Conservation (phyloP, 176 grass and related monocot species). For the Luzula sylvatica region DNA sequence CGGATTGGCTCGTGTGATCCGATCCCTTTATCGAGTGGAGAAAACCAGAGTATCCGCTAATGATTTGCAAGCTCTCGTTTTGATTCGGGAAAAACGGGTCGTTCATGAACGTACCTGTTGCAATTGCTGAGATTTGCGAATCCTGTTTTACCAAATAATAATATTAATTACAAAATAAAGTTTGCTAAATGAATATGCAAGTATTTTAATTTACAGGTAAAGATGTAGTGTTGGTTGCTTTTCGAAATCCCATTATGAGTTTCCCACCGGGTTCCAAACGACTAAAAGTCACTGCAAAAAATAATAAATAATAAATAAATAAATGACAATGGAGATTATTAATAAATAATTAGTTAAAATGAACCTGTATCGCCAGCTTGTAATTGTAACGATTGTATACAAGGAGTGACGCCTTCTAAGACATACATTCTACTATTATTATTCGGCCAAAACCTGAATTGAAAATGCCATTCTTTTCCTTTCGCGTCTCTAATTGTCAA, state of each 20-base stretch:
- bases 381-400: constrained; percentile 97
- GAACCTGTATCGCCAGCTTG: constrained; percentile 99
- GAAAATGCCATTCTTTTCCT: constrained; percentile 99
- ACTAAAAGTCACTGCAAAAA: constrained; percentile 86
- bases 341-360: not conserved
- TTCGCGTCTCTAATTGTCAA: constrained; percentile 97
- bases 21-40: constrained; percentile 64
- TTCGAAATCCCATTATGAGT: constrained; percentile 98
- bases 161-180: constrained; percentile 2
- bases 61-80: constrained; percentile 56
- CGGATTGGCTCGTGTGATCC: constrained; percentile 49
- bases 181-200: not conserved
- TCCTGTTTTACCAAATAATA: constrained; percentile 43
- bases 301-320: constrained; percentile 9
- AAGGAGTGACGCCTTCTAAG: constrained; percentile 94
- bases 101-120: constrained; percentile 62
- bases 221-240: constrained; percentile 84
- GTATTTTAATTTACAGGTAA: constrained; percentile 50
- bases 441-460: constrained; percentile 98
- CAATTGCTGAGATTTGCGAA: constrained; percentile 96
- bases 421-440: constrained; percentile 99
- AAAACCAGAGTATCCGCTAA: constrained; percentile 82
- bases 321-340: constrained; percentile 13
- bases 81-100: constrained; percentile 59
- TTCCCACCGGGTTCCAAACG: constrained; percentile 95